Percentiles rank a stretch among this genome's conserved stretches.
phyloP scores from a whole-genome alignment of 2,329 filamentous ascomycete genomes.

The Clonostachys chloroleuca region DNA sequence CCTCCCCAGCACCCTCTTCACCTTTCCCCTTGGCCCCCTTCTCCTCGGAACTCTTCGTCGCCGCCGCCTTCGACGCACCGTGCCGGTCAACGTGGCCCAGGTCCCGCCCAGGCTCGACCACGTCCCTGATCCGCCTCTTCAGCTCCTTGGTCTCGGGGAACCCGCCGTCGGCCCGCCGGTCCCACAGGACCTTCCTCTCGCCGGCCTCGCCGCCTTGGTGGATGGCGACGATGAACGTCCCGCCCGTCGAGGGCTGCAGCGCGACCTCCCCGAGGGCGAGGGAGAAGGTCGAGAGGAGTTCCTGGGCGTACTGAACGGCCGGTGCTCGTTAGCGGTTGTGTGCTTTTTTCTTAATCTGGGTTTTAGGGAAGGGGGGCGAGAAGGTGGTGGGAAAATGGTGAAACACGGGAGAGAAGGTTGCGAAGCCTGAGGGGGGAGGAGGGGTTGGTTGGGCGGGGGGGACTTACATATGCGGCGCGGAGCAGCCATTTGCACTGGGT shows the following conservation, averaged over 20 bases:
- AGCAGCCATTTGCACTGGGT: slow-evolving; percentile 94
- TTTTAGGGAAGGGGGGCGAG: neutral
- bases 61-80: slow-evolving; percentile 10
- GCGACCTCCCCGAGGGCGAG: slow-evolving; percentile 82
- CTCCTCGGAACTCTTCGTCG: slow-evolving; percentile 1
- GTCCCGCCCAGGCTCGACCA: slow-evolving; percentile 72
- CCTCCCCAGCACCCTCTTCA: neutral
- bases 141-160: slow-evolving; percentile 94
- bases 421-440: neutral
- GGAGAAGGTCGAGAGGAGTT: slow-evolving; percentile 89
- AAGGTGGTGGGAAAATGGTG: neutral
- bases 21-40: neutral
- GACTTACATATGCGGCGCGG: slow-evolving; percentile 74
- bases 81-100: slow-evolving; percentile 76
- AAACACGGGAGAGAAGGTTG: neutral
- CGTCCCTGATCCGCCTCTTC: slow-evolving; percentile 78
- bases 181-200: slow-evolving; percentile 68
- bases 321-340: neutral
- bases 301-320: slow-evolving; percentile 75
- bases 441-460: neutral
- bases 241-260: slow-evolving; percentile 79
- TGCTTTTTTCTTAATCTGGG: neutral
- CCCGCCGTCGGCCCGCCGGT: slow-evolving; percentile 79
- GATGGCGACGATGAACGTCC: slow-evolving; percentile 74
- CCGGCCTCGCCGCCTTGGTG: slow-evolving; percentile 12